Percentiles rank a stretch among this genome's conserved stretches.
These are phyloP conservation scores for Polygonum aviculare DNA, from an alignment of 148 eudicot species.

Conservation along the genomic window DNA sequence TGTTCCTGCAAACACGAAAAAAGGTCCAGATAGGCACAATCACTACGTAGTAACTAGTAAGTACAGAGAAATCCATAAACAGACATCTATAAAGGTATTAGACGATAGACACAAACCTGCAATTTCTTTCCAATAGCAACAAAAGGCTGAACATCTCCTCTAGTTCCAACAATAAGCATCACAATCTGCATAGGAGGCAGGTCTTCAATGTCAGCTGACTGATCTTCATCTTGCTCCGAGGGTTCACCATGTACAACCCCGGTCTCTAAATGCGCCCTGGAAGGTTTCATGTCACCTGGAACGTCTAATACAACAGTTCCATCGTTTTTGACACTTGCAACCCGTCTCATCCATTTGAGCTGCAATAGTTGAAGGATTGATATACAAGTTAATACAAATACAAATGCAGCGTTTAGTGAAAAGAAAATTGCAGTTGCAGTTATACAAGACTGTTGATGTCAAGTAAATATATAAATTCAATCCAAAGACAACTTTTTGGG, in stretches of 20 bases:
- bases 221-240: constrained; percentile 19
- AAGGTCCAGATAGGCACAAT: background rate
- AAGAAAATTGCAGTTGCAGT: background rate
- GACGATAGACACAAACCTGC: constrained; percentile 24
- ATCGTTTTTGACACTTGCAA: constrained; percentile 33
- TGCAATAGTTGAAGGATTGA: constrained; percentile 11
- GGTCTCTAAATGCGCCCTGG: constrained; percentile 23
- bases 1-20: constrained; percentile 9
- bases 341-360: constrained; percentile 39
- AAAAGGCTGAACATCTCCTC: constrained; percentile 51
- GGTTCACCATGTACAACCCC: constrained; percentile 18
- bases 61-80: background rate
- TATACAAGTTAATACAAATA: background rate
- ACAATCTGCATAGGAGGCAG: constrained; percentile 39
- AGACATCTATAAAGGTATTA: background rate
- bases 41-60: background rate
- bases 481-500: background rate
- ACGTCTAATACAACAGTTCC: constrained; percentile 47
- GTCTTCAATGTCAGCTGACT: constrained; percentile 19
- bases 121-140: constrained; percentile 39
- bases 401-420: background rate
- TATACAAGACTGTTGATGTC: background rate
- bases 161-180: constrained; percentile 43
- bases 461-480: background rate
- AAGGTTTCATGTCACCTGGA: constrained; percentile 27